phyloP scores from a whole-genome alignment of 2,329 filamentous ascomycete species.

The Metarhizium album region DNA sequence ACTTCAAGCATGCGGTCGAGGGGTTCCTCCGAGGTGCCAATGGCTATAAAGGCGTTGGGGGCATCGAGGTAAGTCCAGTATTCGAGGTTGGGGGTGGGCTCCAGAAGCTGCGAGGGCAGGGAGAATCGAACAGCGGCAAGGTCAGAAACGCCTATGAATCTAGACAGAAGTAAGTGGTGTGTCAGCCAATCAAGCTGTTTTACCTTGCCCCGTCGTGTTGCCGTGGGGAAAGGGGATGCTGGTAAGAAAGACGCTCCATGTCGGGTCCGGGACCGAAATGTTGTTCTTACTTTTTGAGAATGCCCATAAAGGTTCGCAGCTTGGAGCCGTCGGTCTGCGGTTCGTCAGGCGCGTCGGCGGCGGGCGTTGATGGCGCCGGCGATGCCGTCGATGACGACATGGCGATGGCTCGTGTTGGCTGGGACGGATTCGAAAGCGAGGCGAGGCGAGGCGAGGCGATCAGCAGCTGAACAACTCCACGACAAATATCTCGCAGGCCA shows the following conservation, averaged over 20 bases:
- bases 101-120: conserved; percentile 85
- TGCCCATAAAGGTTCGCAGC: conserved; percentile 77
- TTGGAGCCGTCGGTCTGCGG: conserved; percentile 70
- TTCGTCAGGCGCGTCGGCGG: conserved; percentile 30
- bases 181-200: conserved; percentile 1
- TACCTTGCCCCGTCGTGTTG: not conserved
- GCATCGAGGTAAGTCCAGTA: conserved; percentile 99
- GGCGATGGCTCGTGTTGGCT: conserved; percentile 4
- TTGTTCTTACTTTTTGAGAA: conserved; percentile 70
- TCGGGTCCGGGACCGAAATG: not conserved
- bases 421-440: not conserved
- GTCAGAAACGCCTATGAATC: conserved; percentile 92
- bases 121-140: conserved; percentile 95
- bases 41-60: conserved; percentile 75
- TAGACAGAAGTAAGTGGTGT: conserved; percentile 22
- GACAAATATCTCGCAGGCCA: not conserved
- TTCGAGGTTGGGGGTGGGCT: conserved; percentile 93
- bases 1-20: conserved; percentile 92
- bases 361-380: conserved; percentile 20
- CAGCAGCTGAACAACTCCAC: not conserved
- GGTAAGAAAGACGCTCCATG: no score
- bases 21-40: conserved; percentile 82
- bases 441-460: not conserved
- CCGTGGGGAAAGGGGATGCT: no score
- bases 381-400: conserved; percentile 29